Percentiles rank a stretch among this genome's conserved stretches.
These are phyloP conservation scores for Jaminaea rosea DNA, from an alignment of 1,284 basidiomycete species.

Conservation along the genomic window DNA sequence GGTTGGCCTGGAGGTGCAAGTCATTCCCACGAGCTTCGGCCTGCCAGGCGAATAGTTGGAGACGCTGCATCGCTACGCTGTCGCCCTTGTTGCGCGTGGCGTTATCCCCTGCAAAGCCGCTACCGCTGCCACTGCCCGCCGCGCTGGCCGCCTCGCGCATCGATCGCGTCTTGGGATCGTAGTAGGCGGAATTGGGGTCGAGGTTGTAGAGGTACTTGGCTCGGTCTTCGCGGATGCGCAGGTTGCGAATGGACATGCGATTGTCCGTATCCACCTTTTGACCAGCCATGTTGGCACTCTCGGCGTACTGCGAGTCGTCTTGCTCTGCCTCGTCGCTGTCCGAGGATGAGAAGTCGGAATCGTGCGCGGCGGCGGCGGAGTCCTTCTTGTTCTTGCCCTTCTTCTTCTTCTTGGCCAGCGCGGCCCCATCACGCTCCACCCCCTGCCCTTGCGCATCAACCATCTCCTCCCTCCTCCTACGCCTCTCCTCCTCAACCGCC, in stretches of 20 bases:
- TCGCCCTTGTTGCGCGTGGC: constrained; percentile 84
- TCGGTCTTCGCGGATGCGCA: constrained; percentile 97
- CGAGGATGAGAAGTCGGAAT: constrained; percentile 62
- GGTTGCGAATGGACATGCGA: constrained; percentile 91
- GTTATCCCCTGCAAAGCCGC: constrained; percentile 90
- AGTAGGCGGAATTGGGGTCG: constrained; percentile 90
- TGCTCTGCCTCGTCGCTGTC: constrained; percentile 56
- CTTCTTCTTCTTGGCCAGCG: constrained; percentile 72
- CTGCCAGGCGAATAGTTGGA: constrained; percentile 97
- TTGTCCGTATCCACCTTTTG: constrained; percentile 97
- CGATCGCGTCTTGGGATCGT: constrained; percentile 97
- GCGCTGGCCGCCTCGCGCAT: constrained; percentile 93
- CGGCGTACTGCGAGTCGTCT: constrained; percentile 62
- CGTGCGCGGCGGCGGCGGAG: constrained; percentile 7
- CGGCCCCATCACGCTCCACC: constrained; percentile 52
- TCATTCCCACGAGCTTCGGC: constrained; percentile 85
- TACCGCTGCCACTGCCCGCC: constrained; percentile 70
- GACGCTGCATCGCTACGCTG: constrained; percentile 75
- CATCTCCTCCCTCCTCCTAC: constrained; percentile 84
- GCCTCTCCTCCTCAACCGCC: constrained; percentile 75
- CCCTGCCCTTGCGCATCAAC: constrained; percentile 94
- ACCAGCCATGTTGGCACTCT: constrained; percentile 90
- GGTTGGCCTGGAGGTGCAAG: constrained; percentile 89
- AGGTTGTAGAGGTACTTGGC: constrained; percentile 98
- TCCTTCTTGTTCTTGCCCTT: constrained; percentile 53